phyloP scores from a whole-genome alignment of 768 basidiomycete species.

The Leucocoprinus birnbaumii region DNA sequence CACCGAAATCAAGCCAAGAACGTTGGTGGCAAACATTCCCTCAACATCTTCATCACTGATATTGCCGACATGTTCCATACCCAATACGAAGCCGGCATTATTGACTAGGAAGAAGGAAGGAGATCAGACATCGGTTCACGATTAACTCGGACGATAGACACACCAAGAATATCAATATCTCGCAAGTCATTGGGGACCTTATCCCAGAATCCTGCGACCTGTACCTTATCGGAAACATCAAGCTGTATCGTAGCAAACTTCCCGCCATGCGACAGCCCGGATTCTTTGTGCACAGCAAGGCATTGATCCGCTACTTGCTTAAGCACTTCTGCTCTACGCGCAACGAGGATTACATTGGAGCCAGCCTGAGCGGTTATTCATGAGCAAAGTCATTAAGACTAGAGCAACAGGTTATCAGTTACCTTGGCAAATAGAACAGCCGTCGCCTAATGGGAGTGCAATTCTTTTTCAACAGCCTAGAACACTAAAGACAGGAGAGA shows the following conservation, averaged over 20 bases:
- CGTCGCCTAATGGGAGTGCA: conserved; percentile 55
- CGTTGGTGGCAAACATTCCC: conserved; percentile 78
- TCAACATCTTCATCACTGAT: conserved; percentile 78
- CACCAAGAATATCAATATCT: conserved; percentile 82
- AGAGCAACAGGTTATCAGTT: background rate
- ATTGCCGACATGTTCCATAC: conserved; percentile 83
- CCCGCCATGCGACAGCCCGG: conserved; percentile 74
- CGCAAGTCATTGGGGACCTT: conserved; percentile 70
- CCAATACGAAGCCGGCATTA: conserved; percentile 86
- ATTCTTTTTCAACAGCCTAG: background rate
- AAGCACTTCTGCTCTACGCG: conserved; percentile 73
- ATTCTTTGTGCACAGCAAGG: conserved; percentile 64
- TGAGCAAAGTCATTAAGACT: background rate
- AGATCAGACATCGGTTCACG: background rate
- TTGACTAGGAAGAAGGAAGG: conserved; percentile 35
- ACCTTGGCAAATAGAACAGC: conserved; percentile 90
- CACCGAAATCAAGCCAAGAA: conserved; percentile 80
- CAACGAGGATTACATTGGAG: conserved; percentile 82
- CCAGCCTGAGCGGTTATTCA: conserved; percentile 81
- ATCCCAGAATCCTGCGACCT: conserved; percentile 66
- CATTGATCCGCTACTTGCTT: conserved; percentile 69
- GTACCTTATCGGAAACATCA: conserved; percentile 77
- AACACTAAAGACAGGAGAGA: background rate
- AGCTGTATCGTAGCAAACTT: conserved; percentile 69
- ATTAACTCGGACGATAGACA: background rate